Base-by-base conservation (phyloP, 208 protist genomes). In the Acanthamoeba healyi region DNA sequence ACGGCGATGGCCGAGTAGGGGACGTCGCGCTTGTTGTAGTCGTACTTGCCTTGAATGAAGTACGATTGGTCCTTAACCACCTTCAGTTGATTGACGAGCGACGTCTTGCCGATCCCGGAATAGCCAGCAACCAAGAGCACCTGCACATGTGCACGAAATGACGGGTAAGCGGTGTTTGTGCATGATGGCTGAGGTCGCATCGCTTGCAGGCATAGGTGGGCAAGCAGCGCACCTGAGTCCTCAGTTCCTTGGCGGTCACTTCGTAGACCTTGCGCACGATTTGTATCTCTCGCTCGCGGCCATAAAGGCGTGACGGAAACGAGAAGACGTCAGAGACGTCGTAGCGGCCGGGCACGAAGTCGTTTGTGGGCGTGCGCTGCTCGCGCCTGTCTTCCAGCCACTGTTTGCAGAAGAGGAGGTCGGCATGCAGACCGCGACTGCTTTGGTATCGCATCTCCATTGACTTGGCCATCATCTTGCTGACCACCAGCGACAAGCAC, bases 31-130 rank as follows among this genome's bases (percentile, higher is more conserved):
- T 92, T 92, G 86, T 74, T 74, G 38, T 46, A 74, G 86, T 92
- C 86, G 86, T 92, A 92, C 86, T 92, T 92, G 58, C 86, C 86
- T 22, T 29, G n/a, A 6, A 92, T 56, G 86, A 92, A 92, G 56
- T 92, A 92, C 19, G 86, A 42, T 14, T 74, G 36, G 26, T 92
- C 34, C 54, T 74, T 92, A n/a, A 92, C 63, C 58, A 46, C 63
- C 29, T 72, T 65, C 22, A 92, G 86, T 22, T 92, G 86, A 19
- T 40, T 72, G 34, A 92, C 40, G 14, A 92, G 63, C n/a, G 58
- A 77, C 40, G 86, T 92, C 56, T 92, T 92, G 12, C 86, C 86
- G 17, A 92, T 56, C 7, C 86, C 86, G 0, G 86, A 87, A 40
- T 87, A 87, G 46, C 79, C 79, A 10, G 79, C 79, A 7, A 87